Conservation (phyloP, 495 filamentous ascomycete genomes). For the Hyphodiscus hymeniophilus region DNA sequence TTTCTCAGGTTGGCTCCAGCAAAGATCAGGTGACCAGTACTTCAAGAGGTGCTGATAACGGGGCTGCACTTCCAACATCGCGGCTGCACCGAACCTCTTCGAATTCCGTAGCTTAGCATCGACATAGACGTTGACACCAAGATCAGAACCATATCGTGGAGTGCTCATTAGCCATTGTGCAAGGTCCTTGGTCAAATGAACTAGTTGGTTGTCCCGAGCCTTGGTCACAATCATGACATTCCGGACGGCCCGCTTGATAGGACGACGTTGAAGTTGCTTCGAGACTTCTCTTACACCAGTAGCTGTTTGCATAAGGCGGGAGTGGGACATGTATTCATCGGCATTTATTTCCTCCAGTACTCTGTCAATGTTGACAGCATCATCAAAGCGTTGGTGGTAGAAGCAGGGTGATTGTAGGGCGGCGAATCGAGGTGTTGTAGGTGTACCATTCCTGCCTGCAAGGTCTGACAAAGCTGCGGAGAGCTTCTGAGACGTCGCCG, state of each 20-base stretch:
- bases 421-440: conserved; percentile 53
- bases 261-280: conserved; percentile 80
- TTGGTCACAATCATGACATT: conserved; percentile 98
- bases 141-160: conserved; percentile 68
- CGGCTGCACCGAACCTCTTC: conserved; percentile 73
- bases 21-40: conserved; percentile 93
- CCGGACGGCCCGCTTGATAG: conserved; percentile 77
- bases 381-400: conserved; percentile 93
- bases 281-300: conserved; percentile 91
- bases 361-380: conserved; percentile 89
- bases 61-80: conserved; percentile 60
- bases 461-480: conserved; percentile 57
- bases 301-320: conserved; percentile 86
- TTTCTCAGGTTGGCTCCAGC: conserved; percentile 77
- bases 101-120: conserved; percentile 83
- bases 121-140: conserved; percentile 87
- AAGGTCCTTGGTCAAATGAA: conserved; percentile 77
- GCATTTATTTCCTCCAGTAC: conserved; percentile 90
- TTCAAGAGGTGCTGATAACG: conserved; percentile 70
- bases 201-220: conserved; percentile 82
- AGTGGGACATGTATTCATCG: conserved; percentile 87
- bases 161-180: conserved; percentile 79
- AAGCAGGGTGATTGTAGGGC: conserved; percentile 86
- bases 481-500: conserved; percentile 50
- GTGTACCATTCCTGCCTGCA: conserved; percentile 38